These are phyloP conservation scores for Arxiozyma slooffiae DNA, from an alignment of 1,139 yeast species.

Conservation along the genomic window DNA sequence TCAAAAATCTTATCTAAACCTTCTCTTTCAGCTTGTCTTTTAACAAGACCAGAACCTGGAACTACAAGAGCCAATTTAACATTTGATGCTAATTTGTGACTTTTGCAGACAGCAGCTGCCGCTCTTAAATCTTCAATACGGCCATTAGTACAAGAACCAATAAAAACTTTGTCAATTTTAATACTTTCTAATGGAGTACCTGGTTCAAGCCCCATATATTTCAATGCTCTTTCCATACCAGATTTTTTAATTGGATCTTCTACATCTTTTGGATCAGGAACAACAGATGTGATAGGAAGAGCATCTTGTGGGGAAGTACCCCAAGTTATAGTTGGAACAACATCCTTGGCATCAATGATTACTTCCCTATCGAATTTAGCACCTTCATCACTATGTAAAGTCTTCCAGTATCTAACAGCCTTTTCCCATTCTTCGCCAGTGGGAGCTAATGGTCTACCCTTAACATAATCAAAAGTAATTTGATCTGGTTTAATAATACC, in stretches of 20 bases:
- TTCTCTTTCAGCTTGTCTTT: slow-evolving; percentile 85
- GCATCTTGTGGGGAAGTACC: slow-evolving; percentile 99
- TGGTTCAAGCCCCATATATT: slow-evolving; percentile 83
- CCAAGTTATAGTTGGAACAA: slow-evolving; percentile 96
- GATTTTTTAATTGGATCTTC: slow-evolving; percentile 67
- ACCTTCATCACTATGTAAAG: slow-evolving; percentile 77
- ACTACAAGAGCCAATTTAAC: slow-evolving; percentile 83
- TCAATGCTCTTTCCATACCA: slow-evolving; percentile 83
- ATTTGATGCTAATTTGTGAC: slow-evolving; percentile 75
- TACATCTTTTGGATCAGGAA: slow-evolving; percentile 79
- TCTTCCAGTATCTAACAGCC: slow-evolving; percentile 83
- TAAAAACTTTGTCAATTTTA: slow-evolving; percentile 81
- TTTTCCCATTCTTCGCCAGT: slow-evolving; percentile 89
- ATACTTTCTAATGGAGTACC: slow-evolving; percentile 73
- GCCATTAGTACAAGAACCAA: slow-evolving; percentile 96
- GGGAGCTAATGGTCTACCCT: slow-evolving; percentile 93
- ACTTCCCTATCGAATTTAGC: slow-evolving; percentile 84
- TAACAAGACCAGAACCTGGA: slow-evolving; percentile 95
- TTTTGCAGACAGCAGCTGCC: slow-evolving; percentile 89
- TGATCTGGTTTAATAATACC: slow-evolving; percentile 98
- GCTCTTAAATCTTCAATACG: slow-evolving; percentile 95
- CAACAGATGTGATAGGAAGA: slow-evolving; percentile 77
- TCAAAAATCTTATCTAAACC: slow-evolving; percentile 85
- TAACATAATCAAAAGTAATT: slow-evolving; percentile 72
- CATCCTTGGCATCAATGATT: slow-evolving; percentile 69